phyloP scores from a whole-genome alignment of 306 rosid species.

The Vicia faba region DNA sequence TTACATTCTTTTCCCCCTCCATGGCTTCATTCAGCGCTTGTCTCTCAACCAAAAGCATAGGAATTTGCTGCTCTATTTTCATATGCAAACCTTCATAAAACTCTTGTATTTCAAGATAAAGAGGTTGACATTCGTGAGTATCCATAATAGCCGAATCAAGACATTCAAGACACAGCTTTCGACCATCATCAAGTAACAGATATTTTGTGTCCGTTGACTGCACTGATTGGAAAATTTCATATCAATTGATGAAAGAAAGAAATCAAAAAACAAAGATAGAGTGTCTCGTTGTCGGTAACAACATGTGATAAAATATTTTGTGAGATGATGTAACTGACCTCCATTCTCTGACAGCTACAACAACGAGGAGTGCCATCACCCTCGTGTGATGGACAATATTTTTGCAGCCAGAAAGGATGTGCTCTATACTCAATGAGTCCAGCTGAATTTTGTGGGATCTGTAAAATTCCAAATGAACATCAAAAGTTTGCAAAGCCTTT shows the following conservation, averaged over 20 bases:
- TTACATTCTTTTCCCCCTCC: constrained; percentile 96
- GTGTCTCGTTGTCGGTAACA: constrained; percentile 2
- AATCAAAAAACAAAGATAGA: background rate
- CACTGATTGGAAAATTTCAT: constrained; percentile 49
- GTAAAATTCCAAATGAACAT: constrained; percentile 30
- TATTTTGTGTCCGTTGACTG: constrained; percentile 82
- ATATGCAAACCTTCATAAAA: constrained; percentile 91
- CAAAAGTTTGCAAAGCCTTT: background rate
- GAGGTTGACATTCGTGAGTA: constrained; percentile 96
- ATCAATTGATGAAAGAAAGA: constrained; percentile 24
- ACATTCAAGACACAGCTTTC: constrained; percentile 94
- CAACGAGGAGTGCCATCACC: constrained; percentile 93
- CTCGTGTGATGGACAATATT: constrained; percentile 96
- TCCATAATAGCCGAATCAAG: constrained; percentile 96
- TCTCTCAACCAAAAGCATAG: constrained; percentile 99
- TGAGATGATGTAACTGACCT: constrained; percentile 58
- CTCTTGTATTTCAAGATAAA: constrained; percentile 95
- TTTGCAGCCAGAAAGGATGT: constrained; percentile 95
- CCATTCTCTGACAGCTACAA: constrained; percentile 99
- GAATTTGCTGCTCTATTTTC: constrained; percentile 97
- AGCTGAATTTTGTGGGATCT: constrained; percentile 92
- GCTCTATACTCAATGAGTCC: constrained; percentile 94
- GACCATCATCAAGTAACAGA: constrained; percentile 91
- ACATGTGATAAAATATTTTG: constrained; percentile 3
- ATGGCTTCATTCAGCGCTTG: constrained; percentile 98